Evolutionary conservation across 2,329 filamentous ascomycete species (phyloP).

Genomic region (Xylaria sp.): DNA sequence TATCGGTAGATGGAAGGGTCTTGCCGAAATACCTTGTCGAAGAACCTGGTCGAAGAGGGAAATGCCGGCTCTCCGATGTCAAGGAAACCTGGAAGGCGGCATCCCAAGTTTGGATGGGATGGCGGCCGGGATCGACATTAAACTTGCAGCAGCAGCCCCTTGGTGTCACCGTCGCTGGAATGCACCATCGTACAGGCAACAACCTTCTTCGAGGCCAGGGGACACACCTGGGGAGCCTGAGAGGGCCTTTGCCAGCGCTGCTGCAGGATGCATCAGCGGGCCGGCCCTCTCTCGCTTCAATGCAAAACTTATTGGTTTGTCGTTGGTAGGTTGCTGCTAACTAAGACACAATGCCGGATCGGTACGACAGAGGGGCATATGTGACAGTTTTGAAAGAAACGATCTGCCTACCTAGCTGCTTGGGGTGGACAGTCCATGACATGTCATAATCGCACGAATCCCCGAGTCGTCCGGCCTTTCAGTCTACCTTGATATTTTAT

Average conservation of each 20-base stretch:
- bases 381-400: constrained; percentile 3
- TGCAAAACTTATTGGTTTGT: constrained; percentile 25
- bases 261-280: constrained; percentile 7
- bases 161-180: constrained; percentile 11
- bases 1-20: not conserved
- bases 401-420: constrained; percentile 1
- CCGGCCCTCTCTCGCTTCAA: constrained; percentile 27
- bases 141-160: constrained; percentile 12
- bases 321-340: constrained; percentile 15
- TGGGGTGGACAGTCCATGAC: not conserved
- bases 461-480: not conserved
- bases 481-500: not conserved
- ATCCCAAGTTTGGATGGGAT: constrained; percentile 3
- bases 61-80: no score
- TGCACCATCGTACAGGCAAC: constrained; percentile 9
- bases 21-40: not conserved
- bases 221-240: constrained; percentile 1
- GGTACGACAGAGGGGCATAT: constrained; percentile 18
- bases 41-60: constrained; percentile 1
- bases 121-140: constrained; percentile 7
- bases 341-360: constrained; percentile 28
- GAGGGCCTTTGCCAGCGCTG: constrained; percentile 2
- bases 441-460: not conserved
- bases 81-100: not conserved
- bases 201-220: not conserved